Conservation (phyloP, 2,329 filamentous ascomycete species). For the Fusarium camptoceras region DNA sequence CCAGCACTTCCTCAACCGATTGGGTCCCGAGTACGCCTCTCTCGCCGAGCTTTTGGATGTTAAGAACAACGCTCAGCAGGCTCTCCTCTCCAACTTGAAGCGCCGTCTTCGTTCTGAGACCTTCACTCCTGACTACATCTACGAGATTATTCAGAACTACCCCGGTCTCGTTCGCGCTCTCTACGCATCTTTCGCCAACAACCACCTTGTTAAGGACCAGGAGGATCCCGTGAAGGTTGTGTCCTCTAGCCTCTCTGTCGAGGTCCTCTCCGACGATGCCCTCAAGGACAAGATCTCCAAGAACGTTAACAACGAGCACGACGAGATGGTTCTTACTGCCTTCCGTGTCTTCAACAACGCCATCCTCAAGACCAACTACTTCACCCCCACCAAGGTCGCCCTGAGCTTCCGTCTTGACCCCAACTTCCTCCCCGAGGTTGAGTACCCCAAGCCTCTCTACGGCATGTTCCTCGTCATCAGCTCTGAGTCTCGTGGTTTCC, state of each 20-base stretch:
- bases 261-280: slow-evolving; percentile 80
- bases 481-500: slow-evolving; percentile 96
- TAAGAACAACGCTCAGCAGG: slow-evolving; percentile 85
- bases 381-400: slow-evolving; percentile 96
- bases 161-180: slow-evolving; percentile 86
- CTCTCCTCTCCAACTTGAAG: slow-evolving; percentile 93
- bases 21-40: slow-evolving; percentile 91
- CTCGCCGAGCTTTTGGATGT: slow-evolving; percentile 83
- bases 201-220: slow-evolving; percentile 73
- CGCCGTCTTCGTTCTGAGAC: slow-evolving; percentile 94
- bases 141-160: slow-evolving; percentile 94
- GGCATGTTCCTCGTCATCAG: slow-evolving; percentile 99
- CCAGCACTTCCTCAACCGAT: slow-evolving; percentile 95
- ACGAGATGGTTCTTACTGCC: slow-evolving; percentile 97
- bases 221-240: slow-evolving; percentile 64
- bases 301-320: slow-evolving; percentile 91
- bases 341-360: slow-evolving; percentile 96
- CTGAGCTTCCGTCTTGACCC: slow-evolving; percentile 95
- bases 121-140: slow-evolving; percentile 97
- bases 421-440: slow-evolving; percentile 86
- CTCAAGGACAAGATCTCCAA: slow-evolving; percentile 82
- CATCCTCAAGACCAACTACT: slow-evolving; percentile 97
- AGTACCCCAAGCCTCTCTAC: slow-evolving; percentile 93
- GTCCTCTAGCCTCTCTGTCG: slow-evolving; percentile 66
- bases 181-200: slow-evolving; percentile 91